Evolutionary conservation across 176 grass and related monocot species (phyloP), one percentile per base, ranked within the genome.

Genomic region (Bolboschoenus planiculmis): DNA sequence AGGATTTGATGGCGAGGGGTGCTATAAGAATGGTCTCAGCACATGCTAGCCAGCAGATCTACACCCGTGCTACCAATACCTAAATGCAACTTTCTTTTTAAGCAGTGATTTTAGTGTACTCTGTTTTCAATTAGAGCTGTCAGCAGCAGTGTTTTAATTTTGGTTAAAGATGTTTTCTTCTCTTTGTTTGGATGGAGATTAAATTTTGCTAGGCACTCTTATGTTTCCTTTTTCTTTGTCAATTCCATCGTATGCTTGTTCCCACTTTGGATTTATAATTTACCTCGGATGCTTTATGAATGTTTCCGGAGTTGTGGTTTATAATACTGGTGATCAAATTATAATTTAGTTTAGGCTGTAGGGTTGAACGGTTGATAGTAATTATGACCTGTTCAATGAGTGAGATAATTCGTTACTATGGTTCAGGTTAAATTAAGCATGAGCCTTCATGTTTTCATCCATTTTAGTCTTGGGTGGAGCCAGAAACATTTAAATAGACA

Each of bases 1-100:
- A 86, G 84, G 84, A 86, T 86, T 80, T 86, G 37, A 86, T 86
- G 84, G 84, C 84, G 10, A 79, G 75, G 30, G 84, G 84, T 53
- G 68, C 84, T 21, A 86, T 86, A 14, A 80, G 84, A 56, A 86
- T 86, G 84, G 84, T 86, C 16, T 60, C 84, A 10, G 58, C 84
- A 33, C 84, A 86, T 55, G 42, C 84, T 24, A 86, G 84, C 48
- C 84, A 86, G 74, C 84, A 86, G 37, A 86, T 86, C 57, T 86
- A 86, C 76, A 86, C 84, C 14, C 74, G 84, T 27, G 84, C 84
- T 10, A 86, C 84, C 56, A 86, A 86, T 42, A 86, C 84, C 74
- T 86, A 68, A 80, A 40, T 77, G 39, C 7, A 56, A 35, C 35
- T 59, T 66, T 66, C 27, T 44, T 48, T 46, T 26, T 82, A 44